Percentiles rank a stretch among this genome's conserved stretches.
These are phyloP conservation scores for Polyporus arcularius DNA, from an alignment of 768 basidiomycete genomes.

Conservation along the genomic window DNA sequence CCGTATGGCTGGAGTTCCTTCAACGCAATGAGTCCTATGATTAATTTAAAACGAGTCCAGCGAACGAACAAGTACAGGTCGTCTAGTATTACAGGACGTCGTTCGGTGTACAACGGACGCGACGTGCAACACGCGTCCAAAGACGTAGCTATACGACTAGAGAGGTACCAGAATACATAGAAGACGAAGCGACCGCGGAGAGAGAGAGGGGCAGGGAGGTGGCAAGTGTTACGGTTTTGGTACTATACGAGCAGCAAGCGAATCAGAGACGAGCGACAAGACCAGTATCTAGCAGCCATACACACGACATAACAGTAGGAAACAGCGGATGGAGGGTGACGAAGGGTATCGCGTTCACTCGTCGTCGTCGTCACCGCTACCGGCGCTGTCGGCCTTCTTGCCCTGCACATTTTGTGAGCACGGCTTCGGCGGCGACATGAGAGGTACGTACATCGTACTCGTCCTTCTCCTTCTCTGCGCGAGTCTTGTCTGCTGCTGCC, in stretches of 20 bases:
- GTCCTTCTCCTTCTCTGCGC: slow-evolving; percentile 81
- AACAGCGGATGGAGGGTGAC: not conserved
- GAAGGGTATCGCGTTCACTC: slow-evolving; percentile 18
- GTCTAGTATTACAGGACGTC: slow-evolving; percentile 24
- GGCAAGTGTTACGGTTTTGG: slow-evolving; percentile 19
- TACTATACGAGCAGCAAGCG: slow-evolving; percentile 18
- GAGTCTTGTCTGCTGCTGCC: slow-evolving; percentile 83
- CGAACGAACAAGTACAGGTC: slow-evolving; percentile 24
- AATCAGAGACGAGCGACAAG: slow-evolving; percentile 2
- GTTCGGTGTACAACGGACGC: slow-evolving; percentile 20
- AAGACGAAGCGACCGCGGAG: not conserved
- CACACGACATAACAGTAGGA: slow-evolving; percentile 6
- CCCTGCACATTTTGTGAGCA: slow-evolving; percentile 24
- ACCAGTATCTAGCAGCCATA: slow-evolving; percentile 16
- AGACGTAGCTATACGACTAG: slow-evolving; percentile 23
- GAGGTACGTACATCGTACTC: slow-evolving; percentile 41
- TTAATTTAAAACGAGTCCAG: slow-evolving; percentile 16
- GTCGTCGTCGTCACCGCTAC: slow-evolving; percentile 51
- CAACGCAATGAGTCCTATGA: not conserved
- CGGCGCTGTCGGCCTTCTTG: slow-evolving; percentile 42
- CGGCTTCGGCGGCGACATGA: not conserved
- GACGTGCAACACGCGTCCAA: slow-evolving; percentile 14
- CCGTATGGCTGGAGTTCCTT: not conserved
- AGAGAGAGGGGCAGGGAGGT: no score
- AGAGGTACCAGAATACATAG: slow-evolving; percentile 15